phyloP scores from a whole-genome alignment of 371 early-diverging fungal genomes.

The Chytridiales sp. region DNA sequence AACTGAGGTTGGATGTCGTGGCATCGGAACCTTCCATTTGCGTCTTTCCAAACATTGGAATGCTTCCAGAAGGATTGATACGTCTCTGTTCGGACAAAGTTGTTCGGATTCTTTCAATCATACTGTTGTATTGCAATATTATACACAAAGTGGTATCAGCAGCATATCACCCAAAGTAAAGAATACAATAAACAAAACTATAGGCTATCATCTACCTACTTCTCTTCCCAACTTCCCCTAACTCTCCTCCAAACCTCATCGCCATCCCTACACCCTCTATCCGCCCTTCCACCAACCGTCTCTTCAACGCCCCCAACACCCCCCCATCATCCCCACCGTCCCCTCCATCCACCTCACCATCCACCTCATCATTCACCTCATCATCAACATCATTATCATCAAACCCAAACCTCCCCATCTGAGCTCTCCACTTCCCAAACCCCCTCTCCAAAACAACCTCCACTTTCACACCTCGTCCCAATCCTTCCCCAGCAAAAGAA shows the following conservation, averaged over 20 bases:
- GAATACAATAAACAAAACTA: constrained; percentile 1
- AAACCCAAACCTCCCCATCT: neutral
- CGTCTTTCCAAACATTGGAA: too few relatives aligned
- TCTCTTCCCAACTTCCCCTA: neutral
- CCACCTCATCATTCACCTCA: neutral
- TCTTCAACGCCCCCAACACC: neutral
- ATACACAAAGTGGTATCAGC: too few relatives aligned
- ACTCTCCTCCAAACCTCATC: neutral
- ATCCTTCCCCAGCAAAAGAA: neutral
- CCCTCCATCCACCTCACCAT: neutral
- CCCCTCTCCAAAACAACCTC: neutral
- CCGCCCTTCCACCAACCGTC: neutral
- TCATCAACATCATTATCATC: neutral
- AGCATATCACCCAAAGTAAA: too few relatives aligned
- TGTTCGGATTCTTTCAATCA: too few relatives aligned
- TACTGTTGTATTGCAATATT: too few relatives aligned
- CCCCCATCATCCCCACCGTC: neutral
- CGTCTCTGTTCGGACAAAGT: too few relatives aligned
- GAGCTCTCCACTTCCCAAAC: constrained; percentile 5
- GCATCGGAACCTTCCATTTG: too few relatives aligned
- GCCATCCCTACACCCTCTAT: neutral
- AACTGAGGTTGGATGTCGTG: too few relatives aligned
- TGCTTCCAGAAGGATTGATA: too few relatives aligned
- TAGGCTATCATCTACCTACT: constrained; percentile 8
- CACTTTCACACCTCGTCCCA: neutral